A percentile compares a stretch with the other conserved stretches of the same genome.
Evolutionary conservation across 345 rosid genomes (phyloP).

Genomic region (Corchorus olitorius): DNA sequence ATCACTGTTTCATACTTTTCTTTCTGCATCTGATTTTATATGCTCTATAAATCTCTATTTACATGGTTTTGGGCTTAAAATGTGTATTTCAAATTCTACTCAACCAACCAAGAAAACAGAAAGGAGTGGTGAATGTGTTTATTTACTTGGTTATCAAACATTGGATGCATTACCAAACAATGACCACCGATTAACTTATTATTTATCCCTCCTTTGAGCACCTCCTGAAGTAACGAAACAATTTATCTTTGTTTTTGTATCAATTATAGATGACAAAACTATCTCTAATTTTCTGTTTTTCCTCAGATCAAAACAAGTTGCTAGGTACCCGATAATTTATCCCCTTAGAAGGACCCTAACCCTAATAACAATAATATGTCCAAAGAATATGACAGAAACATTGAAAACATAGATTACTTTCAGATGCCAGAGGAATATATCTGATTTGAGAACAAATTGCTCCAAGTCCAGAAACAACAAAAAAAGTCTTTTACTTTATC

Average conservation of each 20-base stretch:
- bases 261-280: neutral
- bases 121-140: neutral
- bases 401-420: neutral
- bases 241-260: neutral
- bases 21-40: neutral
- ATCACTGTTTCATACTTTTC: neutral
- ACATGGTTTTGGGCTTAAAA: neutral
- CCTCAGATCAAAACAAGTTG: neutral
- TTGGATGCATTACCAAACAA: neutral
- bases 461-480: no score
- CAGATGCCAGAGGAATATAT: neutral
- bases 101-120: neutral
- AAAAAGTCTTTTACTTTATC: no score
- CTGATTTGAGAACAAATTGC: neutral
- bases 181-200: neutral
- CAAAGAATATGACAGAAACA: neutral
- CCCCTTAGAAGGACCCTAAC: neutral
- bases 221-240: neutral
- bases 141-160: neutral
- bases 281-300: conserved; percentile 2
- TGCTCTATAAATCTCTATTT: neutral
- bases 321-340: neutral
- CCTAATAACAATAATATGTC: neutral
- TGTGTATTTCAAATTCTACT: neutral
- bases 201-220: neutral